Evolutionary conservation across 495 filamentous ascomycete species (phyloP), one percentile per base, ranked within the genome.

Genomic region (Pseudomonodictys pantanalensis): DNA sequence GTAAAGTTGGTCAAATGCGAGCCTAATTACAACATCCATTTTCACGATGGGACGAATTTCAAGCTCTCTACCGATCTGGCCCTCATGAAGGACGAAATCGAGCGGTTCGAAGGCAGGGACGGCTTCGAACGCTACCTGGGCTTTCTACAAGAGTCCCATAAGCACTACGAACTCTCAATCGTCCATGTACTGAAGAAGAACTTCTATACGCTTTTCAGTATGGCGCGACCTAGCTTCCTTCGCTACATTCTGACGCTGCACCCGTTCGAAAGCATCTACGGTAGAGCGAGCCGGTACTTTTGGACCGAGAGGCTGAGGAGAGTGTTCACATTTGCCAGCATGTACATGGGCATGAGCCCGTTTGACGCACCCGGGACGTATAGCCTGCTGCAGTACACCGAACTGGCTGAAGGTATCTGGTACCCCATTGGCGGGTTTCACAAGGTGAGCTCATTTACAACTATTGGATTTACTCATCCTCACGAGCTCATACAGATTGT

Each of bases 291-390:
- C 15, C 77, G 73, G 49, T 88, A 87, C 65, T 88, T 88, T 68
- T 79, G 75, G 72, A 84, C 83, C 1, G 85, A 88, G 64, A 73
- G 85, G 55, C 66, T 88, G 67, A 73, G 84, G 43, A 70, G 86
- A 12, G 84, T 83, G 0, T 87, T 88, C 63, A 88, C 85, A 9
- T 89, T 89, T 68, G 84, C 81, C 26, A 87, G 82, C 58, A 89
- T 89, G 86, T 89, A 89, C 64, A 83, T 89, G 77, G 86, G 86
- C 0, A 89, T 89, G 86, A 80, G 75, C 57, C 86, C 86, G 1
- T 89, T 84, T 69, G 83, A 87, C 55, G 86, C 86, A 0, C 86
- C 86, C 5, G 84, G 81, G 1, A 89, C 86, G 20, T 89, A 88
- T 72, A 83, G 78, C 25, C 72, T 89, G 62, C 73, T 88, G 39